Evolutionary conservation across 73 alveolate species (phyloP).

Genomic region (Breviolum minutum): DNA sequence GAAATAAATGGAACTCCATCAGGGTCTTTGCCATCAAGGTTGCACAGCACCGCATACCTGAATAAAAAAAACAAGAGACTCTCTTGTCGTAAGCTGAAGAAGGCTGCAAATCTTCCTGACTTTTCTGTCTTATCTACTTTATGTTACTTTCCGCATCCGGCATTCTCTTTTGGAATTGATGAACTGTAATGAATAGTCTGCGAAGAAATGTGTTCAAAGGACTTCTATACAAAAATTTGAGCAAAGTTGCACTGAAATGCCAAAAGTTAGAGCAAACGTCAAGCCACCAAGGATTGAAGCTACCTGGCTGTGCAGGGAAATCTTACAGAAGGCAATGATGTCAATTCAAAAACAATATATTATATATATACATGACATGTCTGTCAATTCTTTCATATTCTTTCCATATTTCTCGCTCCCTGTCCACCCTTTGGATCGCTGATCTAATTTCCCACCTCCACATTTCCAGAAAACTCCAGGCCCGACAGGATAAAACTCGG

Average conservation of each 20-base stretch:
- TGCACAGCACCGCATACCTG: conserved; percentile 70
- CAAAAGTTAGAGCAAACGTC: conserved; percentile 38
- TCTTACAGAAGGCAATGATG: no score
- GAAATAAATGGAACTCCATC: conserved; percentile 55
- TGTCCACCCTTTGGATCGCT: not conserved
- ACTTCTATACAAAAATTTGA: not conserved
- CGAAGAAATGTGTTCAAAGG: not conserved
- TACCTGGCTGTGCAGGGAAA: not conserved
- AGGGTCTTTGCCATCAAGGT: conserved; percentile 65
- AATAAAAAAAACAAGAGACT: no score
- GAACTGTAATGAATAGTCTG: not conserved
- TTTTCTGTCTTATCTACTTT: no score
- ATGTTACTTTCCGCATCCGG: no score
- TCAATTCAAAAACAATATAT: no score
- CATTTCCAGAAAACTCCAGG: conserved; percentile 45
- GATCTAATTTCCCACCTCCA: not conserved
- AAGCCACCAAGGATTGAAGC: conserved; percentile 47
- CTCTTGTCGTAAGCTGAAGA: no score
- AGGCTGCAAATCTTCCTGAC: no score
- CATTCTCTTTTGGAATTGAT: no score
- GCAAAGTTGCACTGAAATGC: conserved; percentile 56
- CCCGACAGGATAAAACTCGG: conserved; percentile 75
- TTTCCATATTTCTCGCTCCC: not conserved
- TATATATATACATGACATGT: no score
- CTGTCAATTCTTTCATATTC: no score